Conservation (phyloP, 225 moss, liverwort and hornwort genomes). For the Rhytidiadelphus loreus region DNA sequence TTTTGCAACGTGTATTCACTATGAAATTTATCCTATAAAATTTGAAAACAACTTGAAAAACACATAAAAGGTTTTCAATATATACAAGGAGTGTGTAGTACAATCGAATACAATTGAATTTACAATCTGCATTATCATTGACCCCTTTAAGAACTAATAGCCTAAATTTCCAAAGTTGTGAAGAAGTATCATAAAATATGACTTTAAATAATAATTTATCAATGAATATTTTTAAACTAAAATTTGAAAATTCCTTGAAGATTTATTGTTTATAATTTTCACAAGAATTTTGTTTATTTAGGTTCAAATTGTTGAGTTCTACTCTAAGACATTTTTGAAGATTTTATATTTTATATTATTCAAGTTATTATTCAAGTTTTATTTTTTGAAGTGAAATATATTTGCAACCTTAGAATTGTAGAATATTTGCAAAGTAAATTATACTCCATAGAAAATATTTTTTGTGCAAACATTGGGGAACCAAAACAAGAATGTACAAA, state of each 20-base stretch:
- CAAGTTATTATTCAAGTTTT: no score
- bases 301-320: neutral
- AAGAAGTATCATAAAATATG: neutral
- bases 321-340: neutral
- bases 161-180: neutral
- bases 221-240: neutral
- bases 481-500: neutral
- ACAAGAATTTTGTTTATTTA: neutral
- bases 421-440: neutral
- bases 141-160: neutral
- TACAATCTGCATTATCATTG: neutral
- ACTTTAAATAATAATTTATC: neutral
- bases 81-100: neutral
- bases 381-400: neutral
- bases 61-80: neutral
- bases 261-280: neutral
- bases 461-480: neutral
- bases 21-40: no score
- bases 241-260: neutral
- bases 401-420: neutral
- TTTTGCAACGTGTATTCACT: neutral
- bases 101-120: neutral
- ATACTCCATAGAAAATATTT: no score
- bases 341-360: neutral
- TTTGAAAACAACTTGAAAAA: neutral